Conservation (phyloP, 1,284 basidiomycete genomes). For the Apiotrichum laibachii region DNA sequence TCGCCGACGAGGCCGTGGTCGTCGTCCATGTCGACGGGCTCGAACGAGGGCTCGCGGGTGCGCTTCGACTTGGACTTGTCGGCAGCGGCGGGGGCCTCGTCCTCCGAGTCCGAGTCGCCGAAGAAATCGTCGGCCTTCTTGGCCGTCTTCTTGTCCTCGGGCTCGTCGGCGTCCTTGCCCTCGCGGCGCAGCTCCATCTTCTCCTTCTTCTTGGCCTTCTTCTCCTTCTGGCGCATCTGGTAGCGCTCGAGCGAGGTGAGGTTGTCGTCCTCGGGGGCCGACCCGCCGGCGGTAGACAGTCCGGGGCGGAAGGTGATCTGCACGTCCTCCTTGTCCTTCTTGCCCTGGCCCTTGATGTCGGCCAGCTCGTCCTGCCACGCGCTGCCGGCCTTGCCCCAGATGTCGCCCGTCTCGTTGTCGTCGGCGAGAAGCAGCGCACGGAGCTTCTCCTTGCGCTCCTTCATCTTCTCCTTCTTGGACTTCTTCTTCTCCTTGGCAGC, state of each 20-base stretch:
- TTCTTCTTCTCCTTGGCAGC: constrained; percentile 26
- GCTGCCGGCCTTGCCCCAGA: constrained; percentile 63
- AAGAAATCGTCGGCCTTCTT: constrained; percentile 66
- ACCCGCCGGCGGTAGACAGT: constrained; percentile 52
- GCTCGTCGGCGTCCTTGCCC: constrained; percentile 47
- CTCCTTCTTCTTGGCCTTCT: constrained; percentile 65
- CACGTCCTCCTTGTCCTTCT: constrained; percentile 59
- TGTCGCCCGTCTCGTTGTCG: constrained; percentile 57
- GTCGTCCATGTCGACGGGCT: constrained; percentile 9
- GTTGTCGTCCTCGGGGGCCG: constrained; percentile 55
- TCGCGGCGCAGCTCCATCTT: constrained; percentile 47
- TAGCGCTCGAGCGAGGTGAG: constrained; percentile 79
- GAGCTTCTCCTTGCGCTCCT: constrained; percentile 60
- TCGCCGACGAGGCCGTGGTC: constrained; percentile 18
- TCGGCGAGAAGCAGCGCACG: constrained; percentile 69
- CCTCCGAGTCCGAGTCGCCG: constrained; percentile 52
- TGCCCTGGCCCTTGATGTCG: constrained; percentile 42
- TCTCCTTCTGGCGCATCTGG: constrained; percentile 81
- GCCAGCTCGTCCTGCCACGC: constrained; percentile 28
- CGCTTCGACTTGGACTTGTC: constrained; percentile 1
- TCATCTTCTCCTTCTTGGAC: constrained; percentile 51
- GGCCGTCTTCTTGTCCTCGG: constrained; percentile 46
- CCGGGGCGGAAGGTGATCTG: constrained; percentile 91
- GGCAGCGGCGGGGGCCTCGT: constrained; percentile 27
- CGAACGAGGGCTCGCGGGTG: not conserved